Evolutionary conservation across 2,329 filamentous ascomycete genomes (phyloP).

Genomic region (Fusarium lyarnte): DNA sequence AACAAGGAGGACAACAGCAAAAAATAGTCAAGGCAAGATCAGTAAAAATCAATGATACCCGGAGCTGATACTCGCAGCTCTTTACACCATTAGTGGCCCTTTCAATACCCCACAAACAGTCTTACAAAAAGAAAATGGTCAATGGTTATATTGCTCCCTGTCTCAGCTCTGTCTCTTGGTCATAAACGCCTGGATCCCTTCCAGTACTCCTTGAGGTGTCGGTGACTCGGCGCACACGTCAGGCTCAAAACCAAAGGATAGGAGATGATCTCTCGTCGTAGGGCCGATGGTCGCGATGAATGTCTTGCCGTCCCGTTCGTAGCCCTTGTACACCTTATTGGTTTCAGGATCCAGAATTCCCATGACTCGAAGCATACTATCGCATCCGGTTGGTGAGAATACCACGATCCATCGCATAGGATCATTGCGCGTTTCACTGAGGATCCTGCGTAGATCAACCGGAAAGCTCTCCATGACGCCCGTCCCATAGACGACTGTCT

Average conservation of each 20-base stretch:
- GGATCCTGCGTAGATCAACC: conserved; percentile 65
- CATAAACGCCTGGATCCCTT: conserved; percentile 66
- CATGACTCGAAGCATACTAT: conserved; percentile 66
- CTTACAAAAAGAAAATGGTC: not conserved
- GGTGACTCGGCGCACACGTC: conserved; percentile 86
- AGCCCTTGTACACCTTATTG: conserved; percentile 48
- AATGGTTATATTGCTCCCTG: not conserved
- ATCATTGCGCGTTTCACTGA: conserved; percentile 56
- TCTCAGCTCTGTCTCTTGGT: conserved; percentile 21
- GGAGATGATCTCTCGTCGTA: conserved; percentile 83
- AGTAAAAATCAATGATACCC: conserved; percentile 43
- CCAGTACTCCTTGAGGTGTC: conserved; percentile 79
- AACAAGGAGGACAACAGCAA: conserved; percentile 1
- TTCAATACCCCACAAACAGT: not conserved
- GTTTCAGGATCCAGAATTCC: conserved; percentile 60
- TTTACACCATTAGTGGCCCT: conserved; percentile 4
- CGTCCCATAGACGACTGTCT: conserved; percentile 88
- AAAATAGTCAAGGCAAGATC: conserved; percentile 11
- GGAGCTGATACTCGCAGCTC: conserved; percentile 41
- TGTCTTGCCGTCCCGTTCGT: conserved; percentile 55
- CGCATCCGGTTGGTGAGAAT: conserved; percentile 73
- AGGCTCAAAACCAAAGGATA: conserved; percentile 72
- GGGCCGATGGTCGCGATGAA: conserved; percentile 91
- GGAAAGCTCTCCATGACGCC: conserved; percentile 83
- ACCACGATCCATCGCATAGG: conserved; percentile 76